Conservation (phyloP, 805 yeast genomes). For the Candida suzukii region DNA sequence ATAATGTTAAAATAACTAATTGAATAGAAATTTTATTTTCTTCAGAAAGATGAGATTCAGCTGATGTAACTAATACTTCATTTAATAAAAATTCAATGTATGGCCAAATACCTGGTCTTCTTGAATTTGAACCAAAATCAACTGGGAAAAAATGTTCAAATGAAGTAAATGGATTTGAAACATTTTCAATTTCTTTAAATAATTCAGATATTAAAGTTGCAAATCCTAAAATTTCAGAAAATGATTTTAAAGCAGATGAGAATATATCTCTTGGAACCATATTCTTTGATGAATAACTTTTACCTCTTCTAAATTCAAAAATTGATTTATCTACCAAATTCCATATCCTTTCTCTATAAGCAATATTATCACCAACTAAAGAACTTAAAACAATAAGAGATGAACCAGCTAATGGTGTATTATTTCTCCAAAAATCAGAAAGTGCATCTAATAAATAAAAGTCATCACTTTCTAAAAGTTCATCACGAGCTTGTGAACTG, state of each 20-base stretch:
- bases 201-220: constrained; percentile 39
- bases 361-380: constrained; percentile 40
- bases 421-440: constrained; percentile 17
- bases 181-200: constrained; percentile 22
- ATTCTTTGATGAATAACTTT: constrained; percentile 9
- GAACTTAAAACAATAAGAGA: constrained; percentile 50
- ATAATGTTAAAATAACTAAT: constrained; percentile 41
- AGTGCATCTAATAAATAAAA: constrained; percentile 21
- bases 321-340: constrained; percentile 63
- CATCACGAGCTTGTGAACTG: constrained; percentile 26
- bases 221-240: constrained; percentile 57
- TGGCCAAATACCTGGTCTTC: constrained; percentile 71
- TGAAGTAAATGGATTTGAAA: constrained; percentile 30
- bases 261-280: constrained; percentile 34
- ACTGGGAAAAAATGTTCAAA: constrained; percentile 47
- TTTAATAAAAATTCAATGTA: constrained; percentile 68
- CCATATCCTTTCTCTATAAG: constrained; percentile 54
- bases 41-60: constrained; percentile 28
- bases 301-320: constrained; percentile 29
- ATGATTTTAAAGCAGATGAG: constrained; percentile 37
- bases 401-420: constrained; percentile 35
- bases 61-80: constrained; percentile 55
- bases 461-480: constrained; percentile 25
- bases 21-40: constrained; percentile 42
- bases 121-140: constrained; percentile 51